These are phyloP conservation scores for Daldinia childiae DNA, from an alignment of 495 filamentous ascomycete genomes.

Conservation along the genomic window DNA sequence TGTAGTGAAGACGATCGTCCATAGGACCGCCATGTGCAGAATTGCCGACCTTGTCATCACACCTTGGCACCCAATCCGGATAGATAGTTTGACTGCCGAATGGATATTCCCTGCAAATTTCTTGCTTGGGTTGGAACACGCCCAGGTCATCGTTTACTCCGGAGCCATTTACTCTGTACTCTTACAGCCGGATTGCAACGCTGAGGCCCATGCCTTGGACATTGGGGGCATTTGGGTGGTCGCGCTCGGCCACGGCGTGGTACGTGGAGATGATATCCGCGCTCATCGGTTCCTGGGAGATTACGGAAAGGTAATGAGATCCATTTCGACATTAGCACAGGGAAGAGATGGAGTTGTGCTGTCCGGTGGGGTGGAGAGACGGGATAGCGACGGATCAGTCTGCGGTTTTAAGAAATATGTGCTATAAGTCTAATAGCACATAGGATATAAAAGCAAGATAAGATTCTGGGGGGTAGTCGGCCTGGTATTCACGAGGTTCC, in stretches of 20 bases:
- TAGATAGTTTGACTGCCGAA: not conserved
- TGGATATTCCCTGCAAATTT: slow-evolving; percentile 53
- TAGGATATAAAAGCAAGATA: not conserved
- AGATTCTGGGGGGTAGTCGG: not conserved
- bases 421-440: not conserved
- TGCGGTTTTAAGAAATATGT: slow-evolving; percentile 49
- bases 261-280: slow-evolving; percentile 46
- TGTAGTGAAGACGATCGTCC: slow-evolving; percentile 51
- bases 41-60: slow-evolving; percentile 47
- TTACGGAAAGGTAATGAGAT: slow-evolving; percentile 45
- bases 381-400: slow-evolving; percentile 48
- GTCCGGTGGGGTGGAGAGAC: slow-evolving; percentile 48
- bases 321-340: slow-evolving; percentile 39
- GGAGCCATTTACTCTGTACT: slow-evolving; percentile 56
- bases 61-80: slow-evolving; percentile 55
- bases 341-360: slow-evolving; percentile 48
- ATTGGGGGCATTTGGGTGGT: slow-evolving; percentile 56
- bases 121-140: slow-evolving; percentile 13
- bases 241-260: slow-evolving; percentile 56
- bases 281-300: slow-evolving; percentile 56
- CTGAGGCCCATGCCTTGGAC: slow-evolving; percentile 52
- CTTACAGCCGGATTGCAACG: slow-evolving; percentile 48
- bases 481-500: not conserved
- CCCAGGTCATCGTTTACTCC: slow-evolving; percentile 44
- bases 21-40: slow-evolving; percentile 33